Evolutionary conservation across 176 grass and related monocot species (phyloP).

Genomic region (Alopecurus myosuroides): DNA sequence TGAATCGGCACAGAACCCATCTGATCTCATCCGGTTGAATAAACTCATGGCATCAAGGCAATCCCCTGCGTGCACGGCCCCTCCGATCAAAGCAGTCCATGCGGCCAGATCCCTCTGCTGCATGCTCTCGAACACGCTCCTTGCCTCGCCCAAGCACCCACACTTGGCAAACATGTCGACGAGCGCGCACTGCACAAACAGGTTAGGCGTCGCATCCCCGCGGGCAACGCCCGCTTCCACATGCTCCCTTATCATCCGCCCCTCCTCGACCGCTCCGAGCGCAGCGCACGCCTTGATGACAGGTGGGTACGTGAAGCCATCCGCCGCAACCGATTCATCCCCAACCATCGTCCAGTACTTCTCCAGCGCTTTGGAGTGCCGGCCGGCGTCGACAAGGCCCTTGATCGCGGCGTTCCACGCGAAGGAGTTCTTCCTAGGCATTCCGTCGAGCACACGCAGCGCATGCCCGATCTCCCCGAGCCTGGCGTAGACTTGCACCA

Average conservation of each 20-base stretch:
- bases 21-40: constrained; percentile 36
- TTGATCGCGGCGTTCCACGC: constrained; percentile 55
- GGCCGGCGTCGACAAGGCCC: constrained; percentile 23
- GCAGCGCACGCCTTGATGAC: constrained; percentile 51
- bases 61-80: constrained; percentile 6
- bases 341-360: constrained; percentile 24
- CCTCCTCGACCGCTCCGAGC: constrained; percentile 32
- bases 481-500: constrained; percentile 35
- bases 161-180: constrained; percentile 66
- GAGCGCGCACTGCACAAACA: constrained; percentile 51
- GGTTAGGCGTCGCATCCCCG: background rate
- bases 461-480: constrained; percentile 7
- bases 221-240: background rate
- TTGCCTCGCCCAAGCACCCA: constrained; percentile 41
- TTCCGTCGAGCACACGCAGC: constrained; percentile 33
- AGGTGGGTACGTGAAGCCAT: constrained; percentile 48
- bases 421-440: constrained; percentile 47
- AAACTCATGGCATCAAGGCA: constrained; percentile 37
- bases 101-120: constrained; percentile 26
- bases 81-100: constrained; percentile 56
- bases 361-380: constrained; percentile 31
- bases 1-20: constrained; percentile 32
- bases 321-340: background rate
- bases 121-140: constrained; percentile 51
- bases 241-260: constrained; percentile 10